These are phyloP conservation scores for Abrus precatorius DNA, from an alignment of 306 rosid species.

Conservation along the genomic window DNA sequence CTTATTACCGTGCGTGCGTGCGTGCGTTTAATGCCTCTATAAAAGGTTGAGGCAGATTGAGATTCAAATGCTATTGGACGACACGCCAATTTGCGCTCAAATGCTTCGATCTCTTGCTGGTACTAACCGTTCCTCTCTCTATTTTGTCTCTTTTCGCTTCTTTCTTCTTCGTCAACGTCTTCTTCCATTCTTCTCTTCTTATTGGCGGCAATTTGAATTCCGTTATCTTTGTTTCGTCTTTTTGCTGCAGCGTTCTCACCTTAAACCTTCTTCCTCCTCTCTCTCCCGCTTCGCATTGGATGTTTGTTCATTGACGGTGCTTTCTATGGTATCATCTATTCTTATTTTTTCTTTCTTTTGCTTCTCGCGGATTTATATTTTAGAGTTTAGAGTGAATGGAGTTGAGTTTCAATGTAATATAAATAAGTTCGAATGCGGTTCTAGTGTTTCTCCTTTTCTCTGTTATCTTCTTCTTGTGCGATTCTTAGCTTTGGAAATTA, in stretches of 20 bases:
- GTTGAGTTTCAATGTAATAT: conserved; percentile 23
- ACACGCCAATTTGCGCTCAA: conserved; percentile 40
- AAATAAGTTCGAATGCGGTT: conserved; percentile 17
- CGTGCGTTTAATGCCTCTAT: conserved; percentile 6
- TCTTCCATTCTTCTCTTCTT: neutral
- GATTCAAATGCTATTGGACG: conserved; percentile 62
- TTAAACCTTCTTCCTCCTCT: conserved; percentile 20
- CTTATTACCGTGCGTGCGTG: neutral
- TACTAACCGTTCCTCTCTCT: conserved; percentile 44
- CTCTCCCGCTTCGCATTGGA: conserved; percentile 24
- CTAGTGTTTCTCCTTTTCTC: neutral
- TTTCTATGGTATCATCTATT: neutral
- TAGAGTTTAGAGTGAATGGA: conserved; percentile 13
- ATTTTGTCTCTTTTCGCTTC: neutral
- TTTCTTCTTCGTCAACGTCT: neutral
- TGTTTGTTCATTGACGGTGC: neutral
- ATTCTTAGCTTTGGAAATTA: neutral
- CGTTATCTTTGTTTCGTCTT: conserved; percentile 14
- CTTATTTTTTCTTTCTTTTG: neutral
- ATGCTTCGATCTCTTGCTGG: conserved; percentile 80
- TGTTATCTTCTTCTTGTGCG: neutral
- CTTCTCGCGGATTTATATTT: conserved; percentile 28
- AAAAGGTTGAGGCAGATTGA: conserved; percentile 23
- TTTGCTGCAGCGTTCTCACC: neutral
- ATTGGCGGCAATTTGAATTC: conserved; percentile 53